Evolutionary conservation across 768 basidiomycete genomes (phyloP).

Genomic region (Gymnopilus dilepis): DNA sequence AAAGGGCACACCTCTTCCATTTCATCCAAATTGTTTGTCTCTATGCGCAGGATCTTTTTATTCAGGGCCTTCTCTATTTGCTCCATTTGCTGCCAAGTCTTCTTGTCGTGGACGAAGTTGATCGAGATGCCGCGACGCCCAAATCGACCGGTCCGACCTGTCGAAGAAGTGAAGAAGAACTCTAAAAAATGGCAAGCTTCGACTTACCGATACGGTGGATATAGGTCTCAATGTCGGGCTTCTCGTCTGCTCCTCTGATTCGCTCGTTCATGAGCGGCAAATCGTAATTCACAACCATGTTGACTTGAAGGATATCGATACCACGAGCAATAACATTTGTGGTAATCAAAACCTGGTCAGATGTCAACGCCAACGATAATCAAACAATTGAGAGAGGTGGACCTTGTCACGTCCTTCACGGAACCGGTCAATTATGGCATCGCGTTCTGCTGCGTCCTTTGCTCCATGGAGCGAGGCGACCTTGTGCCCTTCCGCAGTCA

Average conservation of each 20-base stretch:
- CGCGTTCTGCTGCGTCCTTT: slow-evolving; percentile 89
- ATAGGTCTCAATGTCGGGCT: slow-evolving; percentile 95
- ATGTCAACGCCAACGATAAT: neutral
- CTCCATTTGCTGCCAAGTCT: slow-evolving; percentile 90
- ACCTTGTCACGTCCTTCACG: slow-evolving; percentile 96
- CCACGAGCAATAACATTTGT: slow-evolving; percentile 99
- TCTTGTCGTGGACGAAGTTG: slow-evolving; percentile 93
- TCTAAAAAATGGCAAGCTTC: neutral
- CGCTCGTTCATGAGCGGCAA: slow-evolving; percentile 86
- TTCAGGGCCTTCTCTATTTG: slow-evolving; percentile 82
- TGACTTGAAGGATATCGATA: slow-evolving; percentile 98
- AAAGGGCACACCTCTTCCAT: slow-evolving; percentile 82
- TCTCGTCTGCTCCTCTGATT: slow-evolving; percentile 52
- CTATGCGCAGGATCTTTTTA: slow-evolving; percentile 81
- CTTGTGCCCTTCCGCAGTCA: slow-evolving; percentile 93
- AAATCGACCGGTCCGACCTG: slow-evolving; percentile 97
- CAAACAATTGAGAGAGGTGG: neutral
- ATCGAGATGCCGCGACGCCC: slow-evolving; percentile 97
- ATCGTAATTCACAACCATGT: slow-evolving; percentile 99
- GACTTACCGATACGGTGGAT: slow-evolving; percentile 90
- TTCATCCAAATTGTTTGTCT: slow-evolving; percentile 88
- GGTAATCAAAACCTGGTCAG: slow-evolving; percentile 76
- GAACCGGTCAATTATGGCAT: slow-evolving; percentile 92
- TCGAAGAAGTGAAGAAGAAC: neutral
- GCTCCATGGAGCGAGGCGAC: slow-evolving; percentile 96